Base-by-base conservation (phyloP, 2,329 filamentous ascomycete species). In the Hirsutella rhossiliensis region DNA sequence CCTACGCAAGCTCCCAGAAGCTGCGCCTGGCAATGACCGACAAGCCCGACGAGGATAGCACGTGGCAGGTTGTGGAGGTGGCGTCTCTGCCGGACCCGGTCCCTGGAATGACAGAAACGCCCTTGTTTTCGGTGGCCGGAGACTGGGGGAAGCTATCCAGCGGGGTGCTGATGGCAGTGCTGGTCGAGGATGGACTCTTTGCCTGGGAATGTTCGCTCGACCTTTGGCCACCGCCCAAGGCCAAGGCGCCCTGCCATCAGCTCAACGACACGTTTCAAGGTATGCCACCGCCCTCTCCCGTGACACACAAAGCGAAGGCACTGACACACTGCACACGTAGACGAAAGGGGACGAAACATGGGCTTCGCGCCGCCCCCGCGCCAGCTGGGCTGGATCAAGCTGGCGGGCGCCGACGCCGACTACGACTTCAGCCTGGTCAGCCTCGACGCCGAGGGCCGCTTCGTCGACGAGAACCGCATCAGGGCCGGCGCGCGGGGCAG, bases 151-250 rank as follows among this genome's bases (percentile, higher is more conserved):
- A 31, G 5, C 17, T 13, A 9, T 40, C 32, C 3, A 40, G 27
- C 11, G 31, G 43, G 11, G 30, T 55, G 5, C 20, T 55, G 18
- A 34, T 55, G 31, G 50, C 49, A 1, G 41, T 53, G 5, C 40
- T 51, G 28, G 48, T 46, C 6, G 41, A 47, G 2, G 42, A 46
- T 23, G 47, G 47, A 5, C 29, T 53, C 11, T 28, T 42, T 11
- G 44, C 51, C 1, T 55, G 49, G 49, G 47, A 54, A 20, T 56
- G 54, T 40, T 42, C 46, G 1, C 13, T 50, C 2, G 48, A 50
- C 40, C 44, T 44, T 27, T 50, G 43, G 40, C 41, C 45, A 13
- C 48, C 48, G 17, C 42, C 45, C 2, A 44, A 41, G 17, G 37
- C 43, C 11, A 46, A 50, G 9, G 27, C 45, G 5, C 43, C 43